phyloP scores from a whole-genome alignment of 2,329 filamentous ascomycete species.

The Cytospora paraplurivora region DNA sequence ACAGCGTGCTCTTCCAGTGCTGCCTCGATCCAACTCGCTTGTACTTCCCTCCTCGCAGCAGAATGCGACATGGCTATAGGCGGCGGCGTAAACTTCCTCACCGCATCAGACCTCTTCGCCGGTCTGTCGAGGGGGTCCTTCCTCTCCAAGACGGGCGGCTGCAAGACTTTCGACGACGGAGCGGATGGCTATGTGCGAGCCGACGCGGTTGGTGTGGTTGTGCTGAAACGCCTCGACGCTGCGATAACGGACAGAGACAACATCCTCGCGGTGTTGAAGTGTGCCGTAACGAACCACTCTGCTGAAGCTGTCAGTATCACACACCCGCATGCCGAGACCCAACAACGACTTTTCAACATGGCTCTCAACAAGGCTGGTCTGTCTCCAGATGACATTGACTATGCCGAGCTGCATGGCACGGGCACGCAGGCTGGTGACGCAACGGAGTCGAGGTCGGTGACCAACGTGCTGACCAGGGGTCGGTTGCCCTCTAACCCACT shows the following conservation, averaged over 20 bases:
- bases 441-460: slow-evolving; percentile 78
- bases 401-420: slow-evolving; percentile 85
- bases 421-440: slow-evolving; percentile 81
- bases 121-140: slow-evolving; percentile 65
- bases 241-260: slow-evolving; percentile 51
- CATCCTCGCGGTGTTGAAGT: slow-evolving; percentile 36
- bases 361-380: slow-evolving; percentile 73
- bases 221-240: slow-evolving; percentile 50
- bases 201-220: slow-evolving; percentile 48
- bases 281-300: slow-evolving; percentile 63
- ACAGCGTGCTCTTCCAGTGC: slow-evolving; percentile 43
- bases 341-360: slow-evolving; percentile 68
- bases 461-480: slow-evolving; percentile 48
- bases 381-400: slow-evolving; percentile 74
- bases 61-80: slow-evolving; percentile 66
- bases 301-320: slow-evolving; percentile 64
- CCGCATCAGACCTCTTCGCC: slow-evolving; percentile 64
- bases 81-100: slow-evolving; percentile 63
- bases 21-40: slow-evolving; percentile 44
- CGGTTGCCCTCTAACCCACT: slow-evolving; percentile 50
- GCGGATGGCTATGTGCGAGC: slow-evolving; percentile 55
- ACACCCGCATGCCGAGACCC: slow-evolving; percentile 66
- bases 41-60: slow-evolving; percentile 58
- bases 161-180: slow-evolving; percentile 37
- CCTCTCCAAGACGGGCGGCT: slow-evolving; percentile 48